These are phyloP conservation scores for Rhodotorula kratochvilovae DNA, from an alignment of 768 basidiomycete genomes.

Conservation along the genomic window DNA sequence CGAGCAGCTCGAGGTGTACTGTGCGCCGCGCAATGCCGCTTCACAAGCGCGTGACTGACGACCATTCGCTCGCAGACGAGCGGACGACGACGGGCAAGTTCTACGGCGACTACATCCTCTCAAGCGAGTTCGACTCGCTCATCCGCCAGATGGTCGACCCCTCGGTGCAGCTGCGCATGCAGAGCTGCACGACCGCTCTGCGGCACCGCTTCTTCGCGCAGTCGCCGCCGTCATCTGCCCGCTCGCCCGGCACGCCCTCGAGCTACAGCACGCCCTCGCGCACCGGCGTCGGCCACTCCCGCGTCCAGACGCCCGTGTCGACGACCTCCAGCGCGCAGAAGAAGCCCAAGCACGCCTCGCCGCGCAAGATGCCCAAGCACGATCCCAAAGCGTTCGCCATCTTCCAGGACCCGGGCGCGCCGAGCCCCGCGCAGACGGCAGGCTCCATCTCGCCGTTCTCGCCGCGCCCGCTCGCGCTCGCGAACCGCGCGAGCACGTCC, in stretches of 20 bases:
- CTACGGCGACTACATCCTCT: slow-evolving; percentile 35
- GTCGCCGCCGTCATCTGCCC: not conserved
- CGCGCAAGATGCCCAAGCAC: slow-evolving; percentile 8
- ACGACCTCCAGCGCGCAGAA: not conserved
- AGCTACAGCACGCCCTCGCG: not conserved
- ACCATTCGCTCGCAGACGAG: slow-evolving; percentile 2
- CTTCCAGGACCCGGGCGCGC: not conserved
- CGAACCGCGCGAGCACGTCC: not conserved
- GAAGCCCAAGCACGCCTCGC: not conserved
- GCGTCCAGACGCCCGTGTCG: not conserved
- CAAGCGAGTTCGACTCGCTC: slow-evolving; percentile 35
- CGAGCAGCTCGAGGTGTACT: slow-evolving; percentile 76
- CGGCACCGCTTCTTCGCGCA: slow-evolving; percentile 38
- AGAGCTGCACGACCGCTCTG: slow-evolving; percentile 31
- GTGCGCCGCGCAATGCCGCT: slow-evolving; percentile 48
- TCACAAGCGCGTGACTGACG: not conserved
- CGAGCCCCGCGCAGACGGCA: not conserved
- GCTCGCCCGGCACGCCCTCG: not conserved
- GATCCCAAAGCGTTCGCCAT: slow-evolving; percentile 6
- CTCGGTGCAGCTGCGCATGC: slow-evolving; percentile 13
- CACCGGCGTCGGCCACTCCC: not conserved
- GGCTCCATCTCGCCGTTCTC: not conserved
- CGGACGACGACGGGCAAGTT: slow-evolving; percentile 32
- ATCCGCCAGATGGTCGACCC: slow-evolving; percentile 40
- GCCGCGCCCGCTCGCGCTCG: not conserved